Evolutionary conservation across 371 early-diverging fungal genomes (phyloP).

Genomic region (Lichtheimia hyalospora): DNA sequence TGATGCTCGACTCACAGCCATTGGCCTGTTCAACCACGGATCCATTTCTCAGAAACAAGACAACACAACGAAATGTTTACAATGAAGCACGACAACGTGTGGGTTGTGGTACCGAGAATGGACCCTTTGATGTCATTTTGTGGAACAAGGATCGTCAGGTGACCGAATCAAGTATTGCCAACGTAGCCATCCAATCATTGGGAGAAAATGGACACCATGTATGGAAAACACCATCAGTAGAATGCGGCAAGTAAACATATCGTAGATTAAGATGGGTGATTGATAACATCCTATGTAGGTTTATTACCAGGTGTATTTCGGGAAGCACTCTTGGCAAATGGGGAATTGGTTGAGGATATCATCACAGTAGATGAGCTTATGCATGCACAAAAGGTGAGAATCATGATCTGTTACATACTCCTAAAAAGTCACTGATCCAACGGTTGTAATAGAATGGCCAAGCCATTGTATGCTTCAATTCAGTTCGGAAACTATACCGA

Average conservation of each 20-base stretch:
- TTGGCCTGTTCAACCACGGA: slow-evolving; percentile 21
- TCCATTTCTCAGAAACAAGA: slow-evolving; percentile 55
- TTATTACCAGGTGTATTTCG: slow-evolving; percentile 56
- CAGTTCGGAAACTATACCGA: slow-evolving; percentile 4
- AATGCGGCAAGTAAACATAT: slow-evolving; percentile 35
- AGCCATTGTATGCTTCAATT: slow-evolving; percentile 9
- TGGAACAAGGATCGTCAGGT: slow-evolving; percentile 49
- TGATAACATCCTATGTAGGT: slow-evolving; percentile 20
- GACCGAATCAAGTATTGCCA: slow-evolving; percentile 64
- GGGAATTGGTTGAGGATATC: slow-evolving; percentile 29
- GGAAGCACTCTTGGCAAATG: slow-evolving; percentile 29
- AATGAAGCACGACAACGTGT: slow-evolving; percentile 45
- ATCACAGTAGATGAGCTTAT: slow-evolving; percentile 48
- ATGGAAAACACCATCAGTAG: slow-evolving; percentile 51
- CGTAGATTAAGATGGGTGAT: not conserved
- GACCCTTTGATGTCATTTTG: slow-evolving; percentile 57
- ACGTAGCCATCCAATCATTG: slow-evolving; percentile 48
- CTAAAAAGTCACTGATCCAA: not conserved
- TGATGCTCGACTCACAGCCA: slow-evolving; percentile 44
- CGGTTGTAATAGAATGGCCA: not conserved
- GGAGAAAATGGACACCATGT: slow-evolving; percentile 13
- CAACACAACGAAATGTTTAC: slow-evolving; percentile 56
- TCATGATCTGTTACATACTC: not conserved
- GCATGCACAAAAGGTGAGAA: slow-evolving; percentile 42
- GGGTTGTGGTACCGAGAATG: slow-evolving; percentile 21